These are phyloP conservation scores for Polygonum aviculare DNA, from an alignment of 148 eudicot genomes.

Conservation along the genomic window DNA sequence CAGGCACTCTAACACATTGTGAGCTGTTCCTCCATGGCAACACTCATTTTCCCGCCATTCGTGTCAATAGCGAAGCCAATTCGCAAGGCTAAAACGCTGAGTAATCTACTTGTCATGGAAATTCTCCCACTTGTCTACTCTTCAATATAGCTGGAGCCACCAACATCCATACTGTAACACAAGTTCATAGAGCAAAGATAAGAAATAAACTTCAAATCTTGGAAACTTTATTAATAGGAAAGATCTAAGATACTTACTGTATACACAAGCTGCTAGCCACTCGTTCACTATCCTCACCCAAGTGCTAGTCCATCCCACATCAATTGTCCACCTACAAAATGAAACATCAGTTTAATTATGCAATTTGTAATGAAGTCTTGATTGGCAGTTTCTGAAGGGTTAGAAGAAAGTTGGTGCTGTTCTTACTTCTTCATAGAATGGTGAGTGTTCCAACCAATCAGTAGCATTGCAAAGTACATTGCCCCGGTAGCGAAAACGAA, in stretches of 20 bases:
- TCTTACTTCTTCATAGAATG: conserved; percentile 62
- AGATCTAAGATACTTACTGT: conserved; percentile 38
- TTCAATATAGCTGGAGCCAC: conserved; percentile 45
- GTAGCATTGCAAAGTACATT: conserved; percentile 85
- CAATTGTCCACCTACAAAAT: conserved; percentile 70
- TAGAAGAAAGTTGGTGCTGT: neutral
- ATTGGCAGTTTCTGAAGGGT: neutral
- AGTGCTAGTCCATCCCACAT: conserved; percentile 94
- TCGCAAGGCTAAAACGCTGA: neutral
- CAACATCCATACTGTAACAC: conserved; percentile 81
- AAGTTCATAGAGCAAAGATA: neutral
- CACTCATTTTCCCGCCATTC: neutral
- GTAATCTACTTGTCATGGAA: neutral
- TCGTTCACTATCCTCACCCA: conserved; percentile 84
- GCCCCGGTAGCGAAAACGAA: conserved; percentile 83
- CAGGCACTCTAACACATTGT: neutral
- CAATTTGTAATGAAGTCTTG: neutral
- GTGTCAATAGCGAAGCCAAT: neutral
- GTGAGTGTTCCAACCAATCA: conserved; percentile 75
- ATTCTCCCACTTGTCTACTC: conserved; percentile 9
- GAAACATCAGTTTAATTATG: too few species aligned
- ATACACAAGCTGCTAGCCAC: conserved; percentile 80
- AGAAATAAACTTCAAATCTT: neutral
- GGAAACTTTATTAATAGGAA: too few species aligned
- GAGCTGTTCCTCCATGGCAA: neutral